Conservation (phyloP, 768 basidiomycete species). For the Leccinellum albellum region DNA sequence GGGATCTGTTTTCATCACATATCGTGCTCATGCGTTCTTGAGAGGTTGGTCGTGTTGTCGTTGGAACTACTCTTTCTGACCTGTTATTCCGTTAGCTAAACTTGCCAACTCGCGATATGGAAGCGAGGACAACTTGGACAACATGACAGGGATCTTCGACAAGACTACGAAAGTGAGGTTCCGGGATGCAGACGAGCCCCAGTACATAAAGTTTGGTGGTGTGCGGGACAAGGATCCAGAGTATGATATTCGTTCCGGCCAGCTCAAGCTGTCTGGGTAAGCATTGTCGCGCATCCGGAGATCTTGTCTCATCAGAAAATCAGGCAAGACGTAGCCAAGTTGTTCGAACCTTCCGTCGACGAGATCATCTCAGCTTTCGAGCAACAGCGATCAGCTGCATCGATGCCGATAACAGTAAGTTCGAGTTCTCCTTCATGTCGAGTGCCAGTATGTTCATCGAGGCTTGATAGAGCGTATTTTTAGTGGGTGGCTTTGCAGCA, state of each 20-base stretch:
- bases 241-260: constrained; percentile 34
- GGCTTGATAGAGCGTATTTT: constrained; percentile 5
- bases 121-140: constrained; percentile 26
- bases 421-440: neutral
- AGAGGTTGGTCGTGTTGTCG: constrained; percentile 18
- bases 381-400: constrained; percentile 8
- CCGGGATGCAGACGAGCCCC: constrained; percentile 31
- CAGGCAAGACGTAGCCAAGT: constrained; percentile 9
- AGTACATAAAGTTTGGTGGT: constrained; percentile 38
- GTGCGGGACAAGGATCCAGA: constrained; percentile 32
- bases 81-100: constrained; percentile 15
- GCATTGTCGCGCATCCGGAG: constrained; percentile 19
- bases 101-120: constrained; percentile 29
- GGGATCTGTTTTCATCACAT: constrained; percentile 36
- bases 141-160: constrained; percentile 34
- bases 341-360: constrained; percentile 12
- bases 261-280: constrained; percentile 35
- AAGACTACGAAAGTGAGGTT: constrained; percentile 37
- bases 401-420: constrained; percentile 8
- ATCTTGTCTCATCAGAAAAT: constrained; percentile 34
- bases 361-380: constrained; percentile 14
- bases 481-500: constrained; percentile 14
- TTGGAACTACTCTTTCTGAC: neutral
- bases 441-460: neutral
- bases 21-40: constrained; percentile 31